Evolutionary conservation across 345 rosid genomes (phyloP).

Genomic region (Arabis alpina): DNA sequence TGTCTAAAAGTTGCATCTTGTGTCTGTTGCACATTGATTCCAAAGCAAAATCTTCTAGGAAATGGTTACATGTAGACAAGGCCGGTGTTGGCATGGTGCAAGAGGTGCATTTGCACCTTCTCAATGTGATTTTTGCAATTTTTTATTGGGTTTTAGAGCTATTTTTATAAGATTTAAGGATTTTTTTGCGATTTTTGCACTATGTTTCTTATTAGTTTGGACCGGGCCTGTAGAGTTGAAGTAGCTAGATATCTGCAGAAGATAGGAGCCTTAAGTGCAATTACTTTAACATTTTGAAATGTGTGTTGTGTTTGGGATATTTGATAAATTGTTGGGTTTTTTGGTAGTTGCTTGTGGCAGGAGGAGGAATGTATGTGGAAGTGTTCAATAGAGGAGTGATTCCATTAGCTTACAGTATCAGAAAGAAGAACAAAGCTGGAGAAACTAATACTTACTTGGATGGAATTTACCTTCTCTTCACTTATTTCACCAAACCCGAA

Average conservation of each 20-base stretch:
- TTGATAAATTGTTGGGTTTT: not conserved
- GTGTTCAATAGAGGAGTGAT: conserved; percentile 95
- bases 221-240: too few relatives aligned
- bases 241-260: conserved; percentile 3
- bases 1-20: not conserved
- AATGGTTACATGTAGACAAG: not conserved
- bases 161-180: too few relatives aligned
- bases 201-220: too few relatives aligned
- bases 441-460: conserved; percentile 82
- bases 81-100: too few relatives aligned
- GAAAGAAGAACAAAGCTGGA: conserved; percentile 86
- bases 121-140: too few relatives aligned
- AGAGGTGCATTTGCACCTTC: too few relatives aligned
- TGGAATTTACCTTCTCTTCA: conserved; percentile 89
- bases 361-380: conserved; percentile 96
- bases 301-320: not conserved
- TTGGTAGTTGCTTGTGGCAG: conserved; percentile 86
- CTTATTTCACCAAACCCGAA: conserved; percentile 89
- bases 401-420: conserved; percentile 87
- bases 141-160: too few relatives aligned
- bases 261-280: conserved; percentile 1
- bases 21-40: conserved; percentile 6
- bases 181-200: too few relatives aligned
- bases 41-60: conserved; percentile 2
- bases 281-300: not conserved